Conservation (phyloP, 106 monocot species). For the Acanthochlamys bracteata region DNA sequence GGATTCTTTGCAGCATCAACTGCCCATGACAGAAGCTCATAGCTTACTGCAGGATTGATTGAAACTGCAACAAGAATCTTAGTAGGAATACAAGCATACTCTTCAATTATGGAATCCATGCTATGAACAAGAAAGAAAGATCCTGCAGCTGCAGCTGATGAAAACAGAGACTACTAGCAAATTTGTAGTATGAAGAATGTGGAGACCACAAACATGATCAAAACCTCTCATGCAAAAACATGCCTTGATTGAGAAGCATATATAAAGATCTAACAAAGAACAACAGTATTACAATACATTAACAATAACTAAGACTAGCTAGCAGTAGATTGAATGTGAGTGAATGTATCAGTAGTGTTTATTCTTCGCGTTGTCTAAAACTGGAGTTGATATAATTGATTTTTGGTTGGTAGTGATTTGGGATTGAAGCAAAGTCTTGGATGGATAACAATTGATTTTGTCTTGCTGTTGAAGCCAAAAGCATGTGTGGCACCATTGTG, state of each 20-base stretch:
- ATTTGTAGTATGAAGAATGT: conserved; percentile 3
- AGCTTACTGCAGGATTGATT: neutral
- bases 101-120: conserved; percentile 8
- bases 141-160: neutral
- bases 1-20: neutral
- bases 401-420: conserved; percentile 9
- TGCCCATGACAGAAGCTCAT: conserved; percentile 5
- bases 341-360: neutral
- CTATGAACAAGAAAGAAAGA: neutral
- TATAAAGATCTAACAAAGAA: too few species aligned
- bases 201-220: conserved; percentile 2
- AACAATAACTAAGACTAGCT: too few species aligned
- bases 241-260: conserved; percentile 11
- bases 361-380: neutral
- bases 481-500: neutral
- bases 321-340: neutral
- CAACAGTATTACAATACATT: too few species aligned
- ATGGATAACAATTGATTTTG: conserved; percentile 1
- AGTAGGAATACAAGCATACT: conserved; percentile 6
- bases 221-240: too few species aligned
- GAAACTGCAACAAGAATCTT: conserved; percentile 2
- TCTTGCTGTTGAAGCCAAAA: conserved; percentile 17
- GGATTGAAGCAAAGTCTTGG: conserved; percentile 13
- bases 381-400: neutral
- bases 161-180: neutral